These are phyloP conservation scores for Pavlovales sp. DNA, from an alignment of 208 protist genomes.

Conservation along the genomic window DNA sequence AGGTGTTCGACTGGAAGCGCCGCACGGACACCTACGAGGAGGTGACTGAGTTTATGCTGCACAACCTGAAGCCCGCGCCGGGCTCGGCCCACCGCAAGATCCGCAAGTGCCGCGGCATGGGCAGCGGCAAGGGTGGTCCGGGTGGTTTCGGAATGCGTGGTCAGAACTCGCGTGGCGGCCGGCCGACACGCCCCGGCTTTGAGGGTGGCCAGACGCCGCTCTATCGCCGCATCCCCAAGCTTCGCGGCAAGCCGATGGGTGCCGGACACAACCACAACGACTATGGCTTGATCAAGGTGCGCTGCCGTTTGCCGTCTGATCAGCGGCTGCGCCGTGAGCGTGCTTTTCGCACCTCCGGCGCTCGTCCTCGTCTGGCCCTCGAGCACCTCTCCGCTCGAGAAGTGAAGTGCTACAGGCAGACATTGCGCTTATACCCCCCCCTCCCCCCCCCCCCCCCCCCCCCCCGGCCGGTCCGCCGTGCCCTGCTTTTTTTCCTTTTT, in stretches of 20 bases:
- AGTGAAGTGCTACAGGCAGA: too few relatives aligned
- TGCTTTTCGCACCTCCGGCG: too few relatives aligned
- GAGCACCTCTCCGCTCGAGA: too few relatives aligned
- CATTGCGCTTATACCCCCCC: not conserved
- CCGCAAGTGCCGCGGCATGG: conserved; percentile 29
- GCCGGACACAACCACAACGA: conserved; percentile 8
- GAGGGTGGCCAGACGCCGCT: conserved; percentile 42
- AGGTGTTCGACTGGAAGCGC: conserved; percentile 31
- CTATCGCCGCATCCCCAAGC: conserved; percentile 35
- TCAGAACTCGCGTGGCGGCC: conserved; percentile 16
- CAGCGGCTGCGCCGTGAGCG: too few relatives aligned
- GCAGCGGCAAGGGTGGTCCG: conserved; percentile 1
- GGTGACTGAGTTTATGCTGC: not conserved
- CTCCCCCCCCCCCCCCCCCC: too few relatives aligned
- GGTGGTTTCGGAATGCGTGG: conserved; percentile 27
- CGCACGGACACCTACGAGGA: not conserved
- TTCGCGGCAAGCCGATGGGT: conserved; percentile 5
- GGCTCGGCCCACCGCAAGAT: not conserved
- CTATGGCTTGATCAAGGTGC: conserved; percentile 16
- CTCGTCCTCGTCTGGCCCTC: too few relatives aligned
- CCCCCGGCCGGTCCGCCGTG: too few relatives aligned
- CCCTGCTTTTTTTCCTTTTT: too few relatives aligned
- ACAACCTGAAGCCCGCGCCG: not conserved
- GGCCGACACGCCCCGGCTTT: conserved; percentile 6
- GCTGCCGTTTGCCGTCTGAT: not conserved